Base-by-base conservation (phyloP, 345 rosid species). In the Leavenworthia alabamica region DNA sequence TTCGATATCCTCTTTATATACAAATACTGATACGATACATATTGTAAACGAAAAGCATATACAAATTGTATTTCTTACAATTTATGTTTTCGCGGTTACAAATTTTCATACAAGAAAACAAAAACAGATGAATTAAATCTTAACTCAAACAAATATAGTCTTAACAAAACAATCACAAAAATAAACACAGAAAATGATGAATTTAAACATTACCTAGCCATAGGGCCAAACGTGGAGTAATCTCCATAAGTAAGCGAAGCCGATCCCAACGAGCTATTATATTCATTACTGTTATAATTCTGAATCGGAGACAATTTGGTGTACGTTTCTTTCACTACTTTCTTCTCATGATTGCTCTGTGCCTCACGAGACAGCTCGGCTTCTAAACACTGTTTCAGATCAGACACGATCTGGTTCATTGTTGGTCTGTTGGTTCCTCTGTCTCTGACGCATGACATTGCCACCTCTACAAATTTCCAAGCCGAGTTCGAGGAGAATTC, bases 361-460 rank as follows among this genome's bases (percentile, higher is more conserved):
- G 70, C 60, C 58, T 63, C 75, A 57, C 76, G 76, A 39, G 51
- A 59, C 20, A 66, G 29, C 68, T 73, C 77, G 1, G 63, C 73
- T 2, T 40, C 73, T 61, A 66, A 46, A 35, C 77, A 66, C 27
- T 66, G 64, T 39, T 73, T 66, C 8, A 73, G 47, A 20, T 73
- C 77, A 36, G 72, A 54, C 64, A 73, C 72, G 12, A 73, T 47
- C 26, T 73, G 68, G 53, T 67, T 73, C 27, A 22, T 73, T 3
- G 68, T 39, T 12, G 77, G 77, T 55, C 73, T 66, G 5, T 67
- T 44, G 3, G 9, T 9, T 44, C 72, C 72, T 53, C 68, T 60
- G 60, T 66, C 72, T 67, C 15, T 45, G 0, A 73, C 73, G 59
- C 77, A 73, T 10, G 68, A 45, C 72, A 73, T 66, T 39, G 73